Conservation (phyloP, 805 yeast genomes). For the Lachancea cidri region DNA sequence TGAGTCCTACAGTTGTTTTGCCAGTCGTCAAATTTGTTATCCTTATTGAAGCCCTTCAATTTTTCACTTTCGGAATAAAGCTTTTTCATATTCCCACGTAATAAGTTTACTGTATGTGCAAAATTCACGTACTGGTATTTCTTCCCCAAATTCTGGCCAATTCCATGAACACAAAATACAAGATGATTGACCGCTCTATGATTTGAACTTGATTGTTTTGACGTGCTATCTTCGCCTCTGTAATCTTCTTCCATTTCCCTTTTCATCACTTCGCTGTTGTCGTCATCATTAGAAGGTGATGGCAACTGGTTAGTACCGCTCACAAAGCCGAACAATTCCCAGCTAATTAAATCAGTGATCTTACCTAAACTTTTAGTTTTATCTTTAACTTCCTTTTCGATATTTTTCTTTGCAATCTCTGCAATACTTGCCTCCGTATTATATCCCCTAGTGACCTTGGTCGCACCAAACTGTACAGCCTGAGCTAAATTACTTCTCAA, state of each 20-base stretch:
- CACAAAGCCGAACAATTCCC: slow-evolving; percentile 17
- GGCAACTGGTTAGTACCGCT: slow-evolving; percentile 7
- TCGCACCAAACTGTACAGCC: slow-evolving; percentile 42
- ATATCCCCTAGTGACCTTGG: slow-evolving; percentile 48
- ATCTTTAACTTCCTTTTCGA: slow-evolving; percentile 27
- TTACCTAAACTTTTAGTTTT: slow-evolving; percentile 16
- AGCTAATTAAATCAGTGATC: slow-evolving; percentile 18
- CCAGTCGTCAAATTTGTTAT: slow-evolving; percentile 39
- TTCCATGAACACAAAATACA: slow-evolving; percentile 89
- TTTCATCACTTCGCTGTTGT: slow-evolving; percentile 34
- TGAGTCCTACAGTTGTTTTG: slow-evolving; percentile 58
- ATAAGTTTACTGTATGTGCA: slow-evolving; percentile 70
- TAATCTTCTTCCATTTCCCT: slow-evolving; percentile 48
- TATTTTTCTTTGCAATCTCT: slow-evolving; percentile 25
- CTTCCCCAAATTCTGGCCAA: slow-evolving; percentile 83
- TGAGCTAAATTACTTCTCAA: slow-evolving; percentile 32
- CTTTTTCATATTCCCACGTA: slow-evolving; percentile 53
- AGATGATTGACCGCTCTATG: slow-evolving; percentile 47
- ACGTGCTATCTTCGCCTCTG: slow-evolving; percentile 41
- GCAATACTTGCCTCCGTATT: slow-evolving; percentile 12
- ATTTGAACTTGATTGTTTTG: slow-evolving; percentile 36
- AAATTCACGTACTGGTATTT: slow-evolving; percentile 79
- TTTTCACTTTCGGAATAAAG: slow-evolving; percentile 40
- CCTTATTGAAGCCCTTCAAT: slow-evolving; percentile 40
- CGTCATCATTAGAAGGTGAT: slow-evolving; percentile 6